Evolutionary conservation across 2,329 filamentous ascomycete genomes (phyloP).

Genomic region (Lachnellula hyalina): DNA sequence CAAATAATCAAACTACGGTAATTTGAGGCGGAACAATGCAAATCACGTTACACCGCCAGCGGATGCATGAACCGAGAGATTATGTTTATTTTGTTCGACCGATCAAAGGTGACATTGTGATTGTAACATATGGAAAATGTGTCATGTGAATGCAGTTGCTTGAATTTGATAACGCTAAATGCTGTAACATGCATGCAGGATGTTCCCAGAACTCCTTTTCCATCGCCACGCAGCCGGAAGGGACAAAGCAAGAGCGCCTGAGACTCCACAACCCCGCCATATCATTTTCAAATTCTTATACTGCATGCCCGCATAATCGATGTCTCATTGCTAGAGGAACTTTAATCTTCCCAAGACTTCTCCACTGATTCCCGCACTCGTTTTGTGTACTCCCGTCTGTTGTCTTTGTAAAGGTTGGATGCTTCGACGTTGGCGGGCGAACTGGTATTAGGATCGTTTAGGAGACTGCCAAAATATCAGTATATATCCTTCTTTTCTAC

Average conservation of each 20-base stretch:
- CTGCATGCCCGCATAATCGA: background rate
- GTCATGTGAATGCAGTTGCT: no score
- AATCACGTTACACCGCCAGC: constrained; percentile 10
- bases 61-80: background rate
- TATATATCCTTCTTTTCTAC: background rate
- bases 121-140: no score
- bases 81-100: background rate
- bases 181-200: background rate
- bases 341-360: constrained; percentile 95
- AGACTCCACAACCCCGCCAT: constrained; percentile 22
- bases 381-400: constrained; percentile 93
- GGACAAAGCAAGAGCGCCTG: constrained; percentile 1
- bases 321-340: background rate
- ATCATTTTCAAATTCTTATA: constrained; percentile 1
- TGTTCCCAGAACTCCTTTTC: background rate
- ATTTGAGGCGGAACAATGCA: constrained; percentile 20
- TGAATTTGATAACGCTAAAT: background rate
- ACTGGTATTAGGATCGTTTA: constrained; percentile 98
- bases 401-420: constrained; percentile 97
- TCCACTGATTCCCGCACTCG: constrained; percentile 93
- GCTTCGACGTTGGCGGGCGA: constrained; percentile 97
- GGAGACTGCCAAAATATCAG: constrained; percentile 52
- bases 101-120: no score
- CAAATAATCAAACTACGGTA: constrained; percentile 1
- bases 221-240: background rate